Conservation (phyloP, 441 rosid genomes). For the Omphalea diandra region DNA sequence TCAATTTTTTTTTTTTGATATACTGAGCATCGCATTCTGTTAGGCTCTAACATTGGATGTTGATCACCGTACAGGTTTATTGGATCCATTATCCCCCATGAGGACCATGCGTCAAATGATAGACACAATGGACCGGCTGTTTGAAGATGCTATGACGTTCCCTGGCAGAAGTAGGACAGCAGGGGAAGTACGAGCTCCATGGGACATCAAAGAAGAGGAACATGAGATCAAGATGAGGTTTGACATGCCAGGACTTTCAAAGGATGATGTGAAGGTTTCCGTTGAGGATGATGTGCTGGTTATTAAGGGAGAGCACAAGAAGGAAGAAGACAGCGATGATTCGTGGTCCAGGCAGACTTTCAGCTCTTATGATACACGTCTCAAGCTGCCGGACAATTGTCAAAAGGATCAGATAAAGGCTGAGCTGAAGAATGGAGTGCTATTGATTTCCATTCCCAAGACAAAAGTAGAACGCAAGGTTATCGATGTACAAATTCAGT, state of each 20-base stretch:
- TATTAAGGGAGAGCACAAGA: constrained; percentile 59
- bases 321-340: constrained; percentile 44
- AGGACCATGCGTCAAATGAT: constrained; percentile 79
- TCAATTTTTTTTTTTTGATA: no score
- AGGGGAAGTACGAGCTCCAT: constrained; percentile 54
- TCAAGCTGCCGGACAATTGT: constrained; percentile 59
- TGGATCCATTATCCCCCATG: constrained; percentile 73
- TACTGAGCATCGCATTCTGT: no score
- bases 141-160: constrained; percentile 48
- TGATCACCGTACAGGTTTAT: constrained; percentile 34
- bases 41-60: background rate
- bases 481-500: constrained; percentile 53
- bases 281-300: constrained; percentile 64
- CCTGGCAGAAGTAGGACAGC: constrained; percentile 29
- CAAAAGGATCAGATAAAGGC: constrained; percentile 66
- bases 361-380: constrained; percentile 59
- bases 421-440: constrained; percentile 80
- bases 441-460: constrained; percentile 62
- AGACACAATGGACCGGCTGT: constrained; percentile 68
- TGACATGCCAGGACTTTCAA: constrained; percentile 81
- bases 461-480: constrained; percentile 62
- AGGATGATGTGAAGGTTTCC: constrained; percentile 69
- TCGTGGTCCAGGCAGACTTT: constrained; percentile 49
- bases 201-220: constrained; percentile 83
- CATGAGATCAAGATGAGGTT: constrained; percentile 74